Evolutionary conservation across 805 yeast species (phyloP).

Genomic region (Metschnikowia amazonensis): DNA sequence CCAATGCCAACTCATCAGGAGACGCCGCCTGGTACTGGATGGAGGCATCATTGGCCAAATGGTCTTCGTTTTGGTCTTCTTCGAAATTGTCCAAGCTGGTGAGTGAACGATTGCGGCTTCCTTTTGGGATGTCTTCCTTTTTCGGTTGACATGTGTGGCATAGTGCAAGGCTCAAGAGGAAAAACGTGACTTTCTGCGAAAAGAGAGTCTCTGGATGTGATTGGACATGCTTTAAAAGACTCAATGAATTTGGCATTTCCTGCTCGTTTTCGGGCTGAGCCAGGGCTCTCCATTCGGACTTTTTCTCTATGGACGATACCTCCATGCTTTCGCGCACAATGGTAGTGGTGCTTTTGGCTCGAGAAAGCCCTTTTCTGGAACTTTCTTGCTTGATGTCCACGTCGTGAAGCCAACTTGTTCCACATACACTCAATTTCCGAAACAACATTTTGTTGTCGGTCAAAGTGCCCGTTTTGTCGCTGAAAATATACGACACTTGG

Average conservation of each 20-base stretch:
- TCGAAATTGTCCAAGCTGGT: constrained; percentile 22
- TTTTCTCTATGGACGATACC: constrained; percentile 21
- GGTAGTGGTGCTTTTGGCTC: constrained; percentile 27
- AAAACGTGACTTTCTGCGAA: constrained; percentile 71
- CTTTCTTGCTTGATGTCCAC: constrained; percentile 34
- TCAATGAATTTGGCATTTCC: constrained; percentile 49
- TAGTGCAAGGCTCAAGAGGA: constrained; percentile 74
- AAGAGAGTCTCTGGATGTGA: constrained; percentile 64
- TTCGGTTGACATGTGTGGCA: constrained; percentile 91
- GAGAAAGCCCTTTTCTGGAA: background rate
- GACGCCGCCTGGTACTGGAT: constrained; percentile 90
- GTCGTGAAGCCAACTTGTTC: constrained; percentile 86
- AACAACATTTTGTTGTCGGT: constrained; percentile 94
- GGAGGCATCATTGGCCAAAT: constrained; percentile 32
- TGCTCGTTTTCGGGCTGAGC: constrained; percentile 45
- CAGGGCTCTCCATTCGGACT: constrained; percentile 43
- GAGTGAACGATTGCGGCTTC: constrained; percentile 11
- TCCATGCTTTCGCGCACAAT: constrained; percentile 35
- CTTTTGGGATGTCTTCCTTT: constrained; percentile 19
- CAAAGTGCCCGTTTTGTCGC: constrained; percentile 96
- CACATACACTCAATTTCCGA: constrained; percentile 81
- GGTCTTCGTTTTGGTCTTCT: constrained; percentile 6
- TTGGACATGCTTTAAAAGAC: constrained; percentile 68
- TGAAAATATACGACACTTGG: constrained; percentile 89
- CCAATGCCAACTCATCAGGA: constrained; percentile 93